Evolutionary conservation across 73 alveolate genomes (phyloP).

Genomic region (Uronychia binucleata): DNA sequence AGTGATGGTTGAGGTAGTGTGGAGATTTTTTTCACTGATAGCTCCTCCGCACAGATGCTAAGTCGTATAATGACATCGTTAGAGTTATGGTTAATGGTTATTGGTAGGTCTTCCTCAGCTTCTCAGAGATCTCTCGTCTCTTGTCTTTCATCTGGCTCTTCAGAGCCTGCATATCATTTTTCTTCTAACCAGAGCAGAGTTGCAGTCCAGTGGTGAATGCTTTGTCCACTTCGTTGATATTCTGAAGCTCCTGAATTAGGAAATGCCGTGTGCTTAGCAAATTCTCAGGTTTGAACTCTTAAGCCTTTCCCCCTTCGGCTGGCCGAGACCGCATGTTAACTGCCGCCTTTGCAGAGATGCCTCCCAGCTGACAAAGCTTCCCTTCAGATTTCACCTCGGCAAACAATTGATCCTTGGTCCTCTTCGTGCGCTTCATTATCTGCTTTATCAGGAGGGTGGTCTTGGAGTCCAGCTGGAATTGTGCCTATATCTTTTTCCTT

Average conservation of each 20-base stretch:
- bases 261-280: background rate
- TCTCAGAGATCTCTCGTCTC: background rate
- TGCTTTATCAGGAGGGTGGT: background rate
- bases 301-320: background rate
- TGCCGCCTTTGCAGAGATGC: background rate
- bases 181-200: background rate
- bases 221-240: background rate
- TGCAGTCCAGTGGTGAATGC: background rate
- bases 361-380: background rate
- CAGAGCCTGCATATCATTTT: background rate
- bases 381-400: background rate
- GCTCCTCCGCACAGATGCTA: too few species aligned
- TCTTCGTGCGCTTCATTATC: background rate
- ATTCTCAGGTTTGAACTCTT: background rate
- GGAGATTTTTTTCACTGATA: too few species aligned
- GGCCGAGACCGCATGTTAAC: too few species aligned
- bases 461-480: background rate
- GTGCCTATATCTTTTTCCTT: too few species aligned
- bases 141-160: background rate
- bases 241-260: background rate
- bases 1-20: too few species aligned
- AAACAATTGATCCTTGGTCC: background rate
- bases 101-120: background rate
- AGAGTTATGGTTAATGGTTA: too few species aligned
- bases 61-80: too few species aligned